These are phyloP conservation scores for Jacaranda copaia DNA, from an alignment of 257 asterid genomes.

Conservation along the genomic window DNA sequence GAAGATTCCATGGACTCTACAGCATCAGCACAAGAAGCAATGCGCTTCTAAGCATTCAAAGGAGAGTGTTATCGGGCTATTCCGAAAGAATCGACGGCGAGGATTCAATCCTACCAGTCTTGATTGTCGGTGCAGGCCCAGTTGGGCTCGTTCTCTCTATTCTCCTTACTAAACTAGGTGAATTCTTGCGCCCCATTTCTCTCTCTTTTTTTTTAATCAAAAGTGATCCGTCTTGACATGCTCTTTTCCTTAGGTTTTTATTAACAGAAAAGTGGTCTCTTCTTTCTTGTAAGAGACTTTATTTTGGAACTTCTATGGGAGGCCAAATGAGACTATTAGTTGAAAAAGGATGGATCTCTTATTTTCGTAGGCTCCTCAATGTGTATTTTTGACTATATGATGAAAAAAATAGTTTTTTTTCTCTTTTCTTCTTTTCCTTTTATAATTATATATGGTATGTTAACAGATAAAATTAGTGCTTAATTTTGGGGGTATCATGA, in stretches of 20 bases:
- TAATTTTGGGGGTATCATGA: not conserved
- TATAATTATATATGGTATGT: not conserved
- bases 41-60: constrained; percentile 33
- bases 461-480: constrained; percentile 9
- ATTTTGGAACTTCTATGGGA: not conserved
- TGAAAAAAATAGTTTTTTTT: too few species aligned
- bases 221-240: not conserved
- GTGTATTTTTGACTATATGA: not conserved
- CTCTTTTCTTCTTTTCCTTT: not conserved
- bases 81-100: constrained; percentile 30
- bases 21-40: constrained; percentile 29
- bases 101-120: constrained; percentile 68
- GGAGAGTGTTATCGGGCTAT: constrained; percentile 51
- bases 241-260: not conserved
- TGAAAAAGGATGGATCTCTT: constrained; percentile 15
- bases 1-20: constrained; percentile 44
- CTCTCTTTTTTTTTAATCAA: not conserved
- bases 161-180: constrained; percentile 86
- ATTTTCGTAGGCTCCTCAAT: constrained; percentile 7
- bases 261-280: not conserved
- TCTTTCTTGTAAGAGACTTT: not conserved
- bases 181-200: not conserved
- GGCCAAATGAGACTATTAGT: not conserved
- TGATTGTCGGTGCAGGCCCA: constrained; percentile 97
- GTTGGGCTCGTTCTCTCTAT: constrained; percentile 88